Base-by-base conservation (phyloP, 129 eudicot species). In the Scalesia atractyloides region DNA sequence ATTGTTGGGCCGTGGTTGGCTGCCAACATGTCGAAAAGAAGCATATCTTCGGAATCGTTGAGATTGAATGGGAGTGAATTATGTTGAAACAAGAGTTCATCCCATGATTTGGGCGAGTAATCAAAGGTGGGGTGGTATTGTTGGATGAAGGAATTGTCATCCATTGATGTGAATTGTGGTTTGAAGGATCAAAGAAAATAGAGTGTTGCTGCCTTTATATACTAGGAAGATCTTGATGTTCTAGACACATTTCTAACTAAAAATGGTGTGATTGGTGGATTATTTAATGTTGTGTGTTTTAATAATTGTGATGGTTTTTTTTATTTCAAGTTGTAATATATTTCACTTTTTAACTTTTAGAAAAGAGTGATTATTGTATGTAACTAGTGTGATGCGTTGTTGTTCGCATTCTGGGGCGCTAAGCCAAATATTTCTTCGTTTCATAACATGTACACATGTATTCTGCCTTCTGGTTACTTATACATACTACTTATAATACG, bases 31-130 rank as follows among this genome's bases (percentile, higher is more conserved):
- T 80, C 89, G 9, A 79, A 83, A 1, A 89, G 87, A 26, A 87
- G 75, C 89, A 89, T 92, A 34, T 89, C 96, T 33, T 89, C 80
- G 0, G 93, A 83, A 50, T 89, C 96, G 26, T 89, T 80, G 10
- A 83, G 34, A 43, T 92, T 85, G 44, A 91, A 88, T 0, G 96
- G 92, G 15, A 88, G 88, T 12, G 86, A 79, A 67, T 72, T 34
- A 18, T 71, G 76, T 4, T 80, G 66, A 46, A 73, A 82, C 34
- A 80, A 69, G 15, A 75, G 76, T 12, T 81, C 88, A 43, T 85
- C 80, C 90, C 88, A 88, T 2, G 84, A 77, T 68, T 82, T 82
- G 9, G 86, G 76, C 5, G 94, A 80, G 77, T 75, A 44, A 9
- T 80, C 77, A 37, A 69, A 17, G 9, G 69, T 46, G 10, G 76